Base-by-base conservation (phyloP, 345 rosid genomes). In the Salix udensis region DNA sequence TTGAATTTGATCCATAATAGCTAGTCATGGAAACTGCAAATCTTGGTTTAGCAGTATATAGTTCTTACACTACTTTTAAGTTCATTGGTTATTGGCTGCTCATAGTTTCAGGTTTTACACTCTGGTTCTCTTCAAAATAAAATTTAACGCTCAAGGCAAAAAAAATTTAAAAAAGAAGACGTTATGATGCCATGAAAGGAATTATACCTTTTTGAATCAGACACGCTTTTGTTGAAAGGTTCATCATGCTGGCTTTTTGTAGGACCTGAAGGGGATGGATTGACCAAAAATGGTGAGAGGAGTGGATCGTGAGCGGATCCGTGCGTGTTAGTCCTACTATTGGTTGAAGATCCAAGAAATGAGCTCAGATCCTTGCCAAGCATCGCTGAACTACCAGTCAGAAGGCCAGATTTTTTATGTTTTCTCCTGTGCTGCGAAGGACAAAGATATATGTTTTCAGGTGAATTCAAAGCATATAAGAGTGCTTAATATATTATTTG, bases 351-450 rank as follows among this genome's bases (percentile, higher is more conserved):
- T 5, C 87, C 83, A 62, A 84, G 81, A 85, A 88, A 86, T 12
- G 76, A 84, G 81, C 82, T 78, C 46, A 83, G 81, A 58, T 86
- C 91, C 82, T 65, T 87, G 74, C 88, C 80, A 74, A 84, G 82
- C 83, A 77, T 77, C 48, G 82, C 81, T 60, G 88, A 82, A 84
- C 72, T 61, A 76, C 76, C 84, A 76, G 60, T 76, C 85, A 81
- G 78, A 24, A 66, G 65, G 42, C 78, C 80, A 39, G 85, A 78
- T 62, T 81, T 87, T 39, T 77, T 80, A 28, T 82, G 74, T 80
- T 81, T 84, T 83, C 84, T 89, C 84, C 86, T 88, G 46, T 76
- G 78, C 94, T 88, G 88, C 71, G 70, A 73, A 68, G 39, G 68
- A 78, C 44, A 65, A 76, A 66, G 72, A 61, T 42, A 61, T 36